Evolutionary conservation across 2,329 filamentous ascomycete species (phyloP), one percentile per base, ranked within the genome.

Genomic region (Epichloe festucae): DNA sequence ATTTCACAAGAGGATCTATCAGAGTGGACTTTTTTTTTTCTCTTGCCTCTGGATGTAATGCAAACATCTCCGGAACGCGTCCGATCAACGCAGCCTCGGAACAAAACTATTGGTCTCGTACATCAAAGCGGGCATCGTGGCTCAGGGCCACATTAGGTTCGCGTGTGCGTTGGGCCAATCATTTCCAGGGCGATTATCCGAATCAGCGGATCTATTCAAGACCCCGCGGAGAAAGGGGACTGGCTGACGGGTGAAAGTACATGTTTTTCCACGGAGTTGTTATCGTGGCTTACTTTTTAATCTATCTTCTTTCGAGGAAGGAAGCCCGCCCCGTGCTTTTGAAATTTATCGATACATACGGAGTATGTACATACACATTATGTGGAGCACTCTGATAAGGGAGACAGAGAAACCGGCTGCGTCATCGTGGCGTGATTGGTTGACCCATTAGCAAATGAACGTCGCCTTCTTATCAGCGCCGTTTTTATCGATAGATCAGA

Each of bases 51-150:
- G 31, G 38, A 50, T 23, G 17, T 2, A 27, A 27, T 7, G 23
- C n/a, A n/a, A 38, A 31, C 51, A 53, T 53, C 51, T 53, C 51
- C 51, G 51, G 43, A 34, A 43, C 12, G 8, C 6, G 14, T 15
- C 42, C 47, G 45, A 41, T 1, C 45, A 17, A 40, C 5, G 23
- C 36, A 36, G 15, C 40, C 23, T 23, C 12, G 39, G 12, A 15
- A 19, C 23, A 34, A 17, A 11, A 14, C 21, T 6, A 50, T 52
- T 41, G 42, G 51, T 31, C 12, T 14, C 10, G 17, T 15, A 38
- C 10, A 43, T n/a, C 27, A 14, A 42, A 19, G n/a, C 27, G 2
- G 38, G 36, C 45, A 46, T 47, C 17, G 27, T 49, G 47, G 38
- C 39, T 36, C 39, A 11, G 39, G 19, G 42, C 17, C 48, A 21